These are phyloP conservation scores for Sequoia sempervirens DNA, from an alignment of 75 land plant genomes.

Conservation along the genomic window DNA sequence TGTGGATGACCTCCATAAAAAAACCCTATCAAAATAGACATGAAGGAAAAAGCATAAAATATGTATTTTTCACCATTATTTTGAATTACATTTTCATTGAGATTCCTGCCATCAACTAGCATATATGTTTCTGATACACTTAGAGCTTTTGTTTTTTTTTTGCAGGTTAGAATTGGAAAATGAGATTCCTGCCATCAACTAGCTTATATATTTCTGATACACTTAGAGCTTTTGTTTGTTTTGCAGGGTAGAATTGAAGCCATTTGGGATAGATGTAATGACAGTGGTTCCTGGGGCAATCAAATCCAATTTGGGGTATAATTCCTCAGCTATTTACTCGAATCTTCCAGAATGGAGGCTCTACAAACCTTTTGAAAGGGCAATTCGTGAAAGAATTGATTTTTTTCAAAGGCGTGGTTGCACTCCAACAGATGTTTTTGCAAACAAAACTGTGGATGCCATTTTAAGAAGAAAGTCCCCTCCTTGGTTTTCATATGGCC, in stretches of 20 bases:
- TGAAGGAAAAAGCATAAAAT: no score
- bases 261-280: constrained; percentile 76
- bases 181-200: neutral
- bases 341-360: constrained; percentile 61
- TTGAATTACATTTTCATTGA: no score
- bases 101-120: neutral
- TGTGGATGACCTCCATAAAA: no score
- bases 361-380: constrained; percentile 61
- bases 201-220: neutral
- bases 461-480: constrained; percentile 60
- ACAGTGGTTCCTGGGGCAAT: constrained; percentile 80
- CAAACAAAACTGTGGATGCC: constrained; percentile 59
- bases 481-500: constrained; percentile 66
- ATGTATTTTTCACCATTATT: no score
- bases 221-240: neutral
- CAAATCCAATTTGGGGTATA: constrained; percentile 57
- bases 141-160: neutral
- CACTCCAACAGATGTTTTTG: constrained; percentile 81
- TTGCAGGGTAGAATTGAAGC: constrained; percentile 71
- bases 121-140: neutral
- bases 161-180: constrained; percentile 64
- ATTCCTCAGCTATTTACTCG: constrained; percentile 31
- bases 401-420: constrained; percentile 47
- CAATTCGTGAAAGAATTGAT: constrained; percentile 39
- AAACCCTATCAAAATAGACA: no score